Percentiles rank a stretch among this genome's conserved stretches.
Conservation (phyloP, 1,284 basidiomycete species). For the Pseudozyma pruni region DNA sequence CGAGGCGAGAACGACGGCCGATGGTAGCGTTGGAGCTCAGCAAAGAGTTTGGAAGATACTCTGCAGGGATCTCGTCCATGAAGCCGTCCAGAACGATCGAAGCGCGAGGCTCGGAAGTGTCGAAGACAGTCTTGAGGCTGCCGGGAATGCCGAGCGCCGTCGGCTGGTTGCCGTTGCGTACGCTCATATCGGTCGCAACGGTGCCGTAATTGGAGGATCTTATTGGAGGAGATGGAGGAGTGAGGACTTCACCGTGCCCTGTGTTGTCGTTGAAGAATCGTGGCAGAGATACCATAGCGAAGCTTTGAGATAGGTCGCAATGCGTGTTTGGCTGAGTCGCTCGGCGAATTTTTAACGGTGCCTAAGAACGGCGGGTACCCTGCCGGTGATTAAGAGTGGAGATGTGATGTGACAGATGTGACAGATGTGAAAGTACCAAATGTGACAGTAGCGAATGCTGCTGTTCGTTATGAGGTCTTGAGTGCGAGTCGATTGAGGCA, state of each 20-base stretch:
- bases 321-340: conserved; percentile 18
- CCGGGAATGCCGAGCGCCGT: conserved; percentile 20
- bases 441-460: neutral
- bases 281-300: conserved; percentile 24
- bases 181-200: conserved; percentile 4
- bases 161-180: neutral
- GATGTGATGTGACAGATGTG: no score
- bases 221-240: conserved; percentile 8
- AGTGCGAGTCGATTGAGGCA: neutral
- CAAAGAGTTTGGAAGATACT: conserved; percentile 14
- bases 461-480: neutral
- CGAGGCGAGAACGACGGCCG: conserved; percentile 32
- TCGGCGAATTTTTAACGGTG: neutral
- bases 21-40: conserved; percentile 11
- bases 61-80: conserved; percentile 27
- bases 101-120: neutral
- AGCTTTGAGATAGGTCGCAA: neutral
- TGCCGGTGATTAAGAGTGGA: conserved; percentile 5
- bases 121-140: conserved; percentile 34
- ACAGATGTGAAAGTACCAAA: no score
- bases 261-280: conserved; percentile 13
- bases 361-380: neutral
- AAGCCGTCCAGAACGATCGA: conserved; percentile 8
- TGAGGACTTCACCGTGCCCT: neutral
- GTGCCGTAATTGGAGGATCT: neutral